Evolutionary conservation across 805 yeast genomes (phyloP).

Genomic region (Pichia manshurica): DNA sequence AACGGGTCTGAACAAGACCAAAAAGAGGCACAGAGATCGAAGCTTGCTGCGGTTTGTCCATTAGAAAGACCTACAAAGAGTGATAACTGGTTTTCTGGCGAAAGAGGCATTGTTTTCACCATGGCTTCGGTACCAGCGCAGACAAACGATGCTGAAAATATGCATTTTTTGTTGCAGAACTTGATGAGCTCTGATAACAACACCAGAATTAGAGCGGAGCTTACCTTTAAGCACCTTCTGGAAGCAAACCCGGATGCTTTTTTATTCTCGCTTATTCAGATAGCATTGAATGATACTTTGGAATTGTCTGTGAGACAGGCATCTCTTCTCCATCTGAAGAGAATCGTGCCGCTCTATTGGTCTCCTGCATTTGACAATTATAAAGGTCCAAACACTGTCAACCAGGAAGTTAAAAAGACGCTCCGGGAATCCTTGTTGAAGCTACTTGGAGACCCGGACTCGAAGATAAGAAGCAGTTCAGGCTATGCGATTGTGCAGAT

Average conservation of each 20-base stretch:
- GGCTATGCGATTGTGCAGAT: slow-evolving; percentile 78
- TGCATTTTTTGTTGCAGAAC: slow-evolving; percentile 16
- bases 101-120: too few relatives aligned
- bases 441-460: slow-evolving; percentile 42
- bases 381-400: slow-evolving; percentile 48
- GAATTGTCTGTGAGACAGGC: slow-evolving; percentile 49
- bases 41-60: too few relatives aligned
- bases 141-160: background rate
- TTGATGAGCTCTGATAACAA: slow-evolving; percentile 41
- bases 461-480: slow-evolving; percentile 60
- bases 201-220: slow-evolving; percentile 48
- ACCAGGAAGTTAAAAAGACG: slow-evolving; percentile 43
- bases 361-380: slow-evolving; percentile 75
- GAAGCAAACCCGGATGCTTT: slow-evolving; percentile 45
- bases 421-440: slow-evolving; percentile 48
- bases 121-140: background rate
- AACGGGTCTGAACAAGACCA: too few relatives aligned
- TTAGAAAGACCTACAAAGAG: too few relatives aligned
- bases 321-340: slow-evolving; percentile 59
- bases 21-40: too few relatives aligned
- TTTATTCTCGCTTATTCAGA: slow-evolving; percentile 36
- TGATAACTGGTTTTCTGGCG: too few relatives aligned
- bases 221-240: slow-evolving; percentile 38
- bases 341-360: slow-evolving; percentile 72
- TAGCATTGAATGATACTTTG: slow-evolving; percentile 31